These are phyloP conservation scores for Trichosporon sp. DNA, from an alignment of 1,284 basidiomycete genomes.

Conservation along the genomic window DNA sequence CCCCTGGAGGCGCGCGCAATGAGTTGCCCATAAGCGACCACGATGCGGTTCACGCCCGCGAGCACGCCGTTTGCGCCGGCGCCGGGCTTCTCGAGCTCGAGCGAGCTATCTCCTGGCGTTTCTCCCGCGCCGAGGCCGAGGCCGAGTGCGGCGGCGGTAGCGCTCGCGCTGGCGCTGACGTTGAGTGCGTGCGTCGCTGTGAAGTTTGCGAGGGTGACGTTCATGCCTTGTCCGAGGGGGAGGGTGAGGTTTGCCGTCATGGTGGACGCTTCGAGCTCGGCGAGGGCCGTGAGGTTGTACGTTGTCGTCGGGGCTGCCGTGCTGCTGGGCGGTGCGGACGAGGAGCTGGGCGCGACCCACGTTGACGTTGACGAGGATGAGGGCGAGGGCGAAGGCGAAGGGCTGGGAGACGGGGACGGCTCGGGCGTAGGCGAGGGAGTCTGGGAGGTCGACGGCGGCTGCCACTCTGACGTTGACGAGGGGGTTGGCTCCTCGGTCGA, in stretches of 20 bases:
- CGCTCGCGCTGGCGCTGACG: neutral
- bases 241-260: constrained; percentile 2
- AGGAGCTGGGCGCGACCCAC: neutral
- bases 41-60: constrained; percentile 4
- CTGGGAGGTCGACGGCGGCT: neutral
- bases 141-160: neutral
- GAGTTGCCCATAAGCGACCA: constrained; percentile 5
- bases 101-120: neutral
- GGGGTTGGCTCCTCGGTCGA: neutral
- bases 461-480: neutral
- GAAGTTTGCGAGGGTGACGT: neutral
- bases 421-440: neutral
- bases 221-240: neutral
- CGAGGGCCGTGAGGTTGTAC: constrained; percentile 21
- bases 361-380: neutral
- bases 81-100: neutral
- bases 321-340: neutral
- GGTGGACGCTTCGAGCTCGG: no score
- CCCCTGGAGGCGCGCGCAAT: neutral
- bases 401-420: neutral
- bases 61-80: neutral
- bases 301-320: neutral
- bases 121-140: neutral
- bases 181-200: neutral
- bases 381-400: neutral